A percentile compares a stretch with the other conserved stretches of the same genome.
These are phyloP conservation scores for Raddia distichophylla DNA, from an alignment of 176 grass and related monocot genomes.

Conservation along the genomic window DNA sequence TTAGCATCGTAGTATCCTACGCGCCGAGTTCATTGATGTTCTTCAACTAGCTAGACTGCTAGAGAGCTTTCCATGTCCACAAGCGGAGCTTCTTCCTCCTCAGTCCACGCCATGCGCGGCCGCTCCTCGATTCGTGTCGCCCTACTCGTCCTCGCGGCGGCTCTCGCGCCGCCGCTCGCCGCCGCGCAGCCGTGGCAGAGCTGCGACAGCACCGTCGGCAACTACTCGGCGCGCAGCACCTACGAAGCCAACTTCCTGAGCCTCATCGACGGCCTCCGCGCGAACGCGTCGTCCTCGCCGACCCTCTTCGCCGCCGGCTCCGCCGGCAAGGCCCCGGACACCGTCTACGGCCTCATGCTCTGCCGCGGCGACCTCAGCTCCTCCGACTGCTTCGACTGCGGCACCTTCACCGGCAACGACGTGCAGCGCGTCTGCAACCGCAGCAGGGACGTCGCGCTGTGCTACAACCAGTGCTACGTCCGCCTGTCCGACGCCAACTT, in stretches of 20 bases:
- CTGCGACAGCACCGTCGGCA: slow-evolving; percentile 15
- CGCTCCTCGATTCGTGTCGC: neutral
- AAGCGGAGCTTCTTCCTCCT: neutral
- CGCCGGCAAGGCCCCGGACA: neutral
- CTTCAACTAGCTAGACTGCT: neutral
- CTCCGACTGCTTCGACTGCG: slow-evolving; percentile 48
- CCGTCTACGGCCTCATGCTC: slow-evolving; percentile 48
- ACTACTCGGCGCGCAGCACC: slow-evolving; percentile 48
- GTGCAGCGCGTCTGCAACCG: slow-evolving; percentile 24
- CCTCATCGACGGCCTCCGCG: slow-evolving; percentile 11
- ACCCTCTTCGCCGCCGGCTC: slow-evolving; percentile 28
- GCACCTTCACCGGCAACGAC: neutral
- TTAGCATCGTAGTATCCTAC: too few relatives aligned
- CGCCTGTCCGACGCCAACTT: slow-evolving; percentile 47
- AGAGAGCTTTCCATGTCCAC: neutral
- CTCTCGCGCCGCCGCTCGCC: neutral
- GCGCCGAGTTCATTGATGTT: neutral
- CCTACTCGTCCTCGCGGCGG: slow-evolving; percentile 10
- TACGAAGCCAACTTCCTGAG: slow-evolving; percentile 32
- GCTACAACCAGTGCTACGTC: slow-evolving; percentile 58
- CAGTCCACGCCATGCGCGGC: neutral
- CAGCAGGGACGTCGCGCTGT: slow-evolving; percentile 29
- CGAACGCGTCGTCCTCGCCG: neutral
- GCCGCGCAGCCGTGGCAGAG: slow-evolving; percentile 25
- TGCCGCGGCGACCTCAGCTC: slow-evolving; percentile 55